Base-by-base conservation (phyloP, 2,329 filamentous ascomycete genomes). In the Plenodomus tracheiphilus region DNA sequence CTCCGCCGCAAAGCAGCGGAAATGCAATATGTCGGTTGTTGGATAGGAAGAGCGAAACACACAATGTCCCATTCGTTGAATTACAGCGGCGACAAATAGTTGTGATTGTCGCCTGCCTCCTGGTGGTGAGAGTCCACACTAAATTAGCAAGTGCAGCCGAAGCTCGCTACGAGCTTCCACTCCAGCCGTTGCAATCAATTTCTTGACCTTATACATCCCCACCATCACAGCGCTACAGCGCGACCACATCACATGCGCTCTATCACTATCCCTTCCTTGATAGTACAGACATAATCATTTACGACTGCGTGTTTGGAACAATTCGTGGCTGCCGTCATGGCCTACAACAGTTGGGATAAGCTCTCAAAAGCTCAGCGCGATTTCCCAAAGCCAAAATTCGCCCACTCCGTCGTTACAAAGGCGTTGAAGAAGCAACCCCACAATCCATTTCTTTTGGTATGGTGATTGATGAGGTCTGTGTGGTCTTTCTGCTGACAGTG, bases 401-500 rank as follows among this genome's bases (percentile, higher is more conserved):
- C 69, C 37, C 53, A 66, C 17, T 56, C 61, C 18, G 65, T 69
- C 35, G 64, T 67, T 20, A 54, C 55, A 32, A 71, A 68, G 47
- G 58, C 63, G 32, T 58, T 72, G 20, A 72, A 73, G 51, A 73
- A 71, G 47, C 59, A 58, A 8, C 64, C 69, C 16, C 57, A 61
- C 19, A 70, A 74, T 41, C 66, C 70, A n/a, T 73, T 69, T 53
- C 54, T 72, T 21, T 41, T 62, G 40, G 68, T 68, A 65, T 37
- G 51, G 11, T 2, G 17, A 30, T 16, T 41, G 17, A 44, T 39
- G 18, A 39, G 32, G 38, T 46, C 43, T 39, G 32, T 34, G 22
- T 37, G 28, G 34, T 41, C 42, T 39, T 20, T 47, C 46, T 37
- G 5, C 35, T 17, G 16, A 37, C 35, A 17, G 18, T 9, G 18